Base-by-base conservation (phyloP, 2,329 filamentous ascomycete genomes). In the Colletotrichum tropicicola region DNA sequence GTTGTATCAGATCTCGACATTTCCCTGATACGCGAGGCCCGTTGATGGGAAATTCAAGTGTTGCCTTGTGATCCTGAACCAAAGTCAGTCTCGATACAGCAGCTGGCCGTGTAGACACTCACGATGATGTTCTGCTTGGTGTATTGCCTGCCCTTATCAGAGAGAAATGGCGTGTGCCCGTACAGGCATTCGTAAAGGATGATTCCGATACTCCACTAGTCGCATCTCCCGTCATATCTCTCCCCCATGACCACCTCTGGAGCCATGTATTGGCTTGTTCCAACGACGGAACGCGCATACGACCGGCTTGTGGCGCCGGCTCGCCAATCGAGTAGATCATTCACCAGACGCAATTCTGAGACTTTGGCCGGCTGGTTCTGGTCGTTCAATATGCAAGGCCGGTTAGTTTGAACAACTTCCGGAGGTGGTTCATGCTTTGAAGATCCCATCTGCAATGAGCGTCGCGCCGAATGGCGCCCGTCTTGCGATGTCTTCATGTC, bases 201-300 rank as follows among this genome's bases (percentile, higher is more conserved):
- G 73, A 98, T 89, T 56, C 94, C 95, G 70, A 98, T 88, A 78
- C 94, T 98, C 95, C 92, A 98, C 93, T 87, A 98, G 78, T 98
- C 95, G 78, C 95, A 98, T 73, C 95, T 87, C 28, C 92, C 95
- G 78, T 98, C 96, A 76, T 98, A 98, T 37, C 85, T 80, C 51
- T 93, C 87, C 27, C 94, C 93, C 69, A 87, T 83, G 62, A 98
- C 90, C 17, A 98, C 92, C 80, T 98, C 96, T 2, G 95, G 95
- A 1, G 96, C 95, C 96, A 98, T 98, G 80, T 98, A 98, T 74
- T 98, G 95, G 75, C 94, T 97, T 3, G 96, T 98, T 3, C 95
- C 95, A 10, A 98, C 95, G 1, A 97, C 89, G 47, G 94, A 97
- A 70, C 90, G 88, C 1, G 95, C 95, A 32, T 93, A 85, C 32